Evolutionary conservation across 2,329 filamentous ascomycete genomes (phyloP).

Genomic region (Waltergamsia citrina): DNA sequence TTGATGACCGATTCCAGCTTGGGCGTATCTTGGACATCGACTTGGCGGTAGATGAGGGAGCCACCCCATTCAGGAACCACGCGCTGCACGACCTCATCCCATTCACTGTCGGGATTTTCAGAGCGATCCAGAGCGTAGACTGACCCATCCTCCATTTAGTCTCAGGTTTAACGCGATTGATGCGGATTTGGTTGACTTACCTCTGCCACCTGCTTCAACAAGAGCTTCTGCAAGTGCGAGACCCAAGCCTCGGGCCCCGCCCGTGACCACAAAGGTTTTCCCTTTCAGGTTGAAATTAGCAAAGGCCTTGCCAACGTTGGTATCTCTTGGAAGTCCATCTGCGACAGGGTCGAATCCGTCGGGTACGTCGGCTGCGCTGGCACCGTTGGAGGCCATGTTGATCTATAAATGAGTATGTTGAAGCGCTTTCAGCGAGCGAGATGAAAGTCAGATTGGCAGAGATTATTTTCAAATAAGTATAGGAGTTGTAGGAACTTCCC

Average conservation of each 20-base stretch:
- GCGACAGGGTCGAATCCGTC: too few relatives aligned
- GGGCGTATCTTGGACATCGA: slow-evolving; percentile 56
- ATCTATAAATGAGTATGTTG: too few relatives aligned
- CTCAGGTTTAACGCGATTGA: too few relatives aligned
- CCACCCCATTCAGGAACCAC: slow-evolving; percentile 57
- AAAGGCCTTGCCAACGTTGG: slow-evolving; percentile 28
- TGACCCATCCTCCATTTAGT: too few relatives aligned
- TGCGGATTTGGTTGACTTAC: slow-evolving; percentile 24
- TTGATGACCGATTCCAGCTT: slow-evolving; percentile 48
- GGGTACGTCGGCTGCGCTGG: too few relatives aligned
- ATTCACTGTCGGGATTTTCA: slow-evolving; percentile 42
- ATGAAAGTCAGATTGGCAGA: too few relatives aligned
- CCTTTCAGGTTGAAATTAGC: slow-evolving; percentile 63
- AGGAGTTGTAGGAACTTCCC: too few relatives aligned
- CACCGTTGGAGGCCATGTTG: too few relatives aligned
- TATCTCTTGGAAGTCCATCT: slow-evolving; percentile 1
- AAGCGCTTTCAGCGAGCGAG: too few relatives aligned
- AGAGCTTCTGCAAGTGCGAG: slow-evolving; percentile 64
- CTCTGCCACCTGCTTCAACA: slow-evolving; percentile 63
- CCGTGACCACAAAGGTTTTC: slow-evolving; percentile 61
- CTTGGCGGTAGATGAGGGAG: slow-evolving; percentile 54
- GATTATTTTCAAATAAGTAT: too few relatives aligned
- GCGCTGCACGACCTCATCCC: slow-evolving; percentile 47
- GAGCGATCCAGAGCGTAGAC: slow-evolving; percentile 50
- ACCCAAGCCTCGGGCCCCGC: slow-evolving; percentile 64